phyloP scores from a whole-genome alignment of 768 basidiomycete species.

The Termitomyces sp. region DNA sequence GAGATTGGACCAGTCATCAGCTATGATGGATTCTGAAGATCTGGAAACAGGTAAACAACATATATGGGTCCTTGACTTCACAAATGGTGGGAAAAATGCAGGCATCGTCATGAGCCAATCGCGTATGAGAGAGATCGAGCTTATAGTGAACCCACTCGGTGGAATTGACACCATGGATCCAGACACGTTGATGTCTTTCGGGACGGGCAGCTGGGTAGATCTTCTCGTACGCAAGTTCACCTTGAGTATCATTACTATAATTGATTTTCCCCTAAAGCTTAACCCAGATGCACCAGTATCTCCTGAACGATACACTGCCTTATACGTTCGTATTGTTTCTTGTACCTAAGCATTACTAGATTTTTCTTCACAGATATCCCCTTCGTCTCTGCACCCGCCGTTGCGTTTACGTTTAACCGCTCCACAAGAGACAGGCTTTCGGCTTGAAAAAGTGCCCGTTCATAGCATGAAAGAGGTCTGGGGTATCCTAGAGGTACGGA shows the following conservation, averaged over 20 bases:
- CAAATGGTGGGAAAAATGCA: constrained; percentile 39
- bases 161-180: constrained; percentile 36
- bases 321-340: constrained; percentile 50
- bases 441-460: constrained; percentile 67
- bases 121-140: constrained; percentile 68
- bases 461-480: constrained; percentile 69
- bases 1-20: constrained; percentile 23
- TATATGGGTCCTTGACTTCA: constrained; percentile 73
- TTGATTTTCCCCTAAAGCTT: constrained; percentile 33
- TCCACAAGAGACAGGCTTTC: constrained; percentile 73
- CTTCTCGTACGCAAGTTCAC: constrained; percentile 39
- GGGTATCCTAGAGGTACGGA: constrained; percentile 63
- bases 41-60: constrained; percentile 21
- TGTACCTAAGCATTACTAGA: background rate
- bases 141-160: constrained; percentile 51
- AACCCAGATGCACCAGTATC: constrained; percentile 42
- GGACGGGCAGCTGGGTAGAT: constrained; percentile 60
- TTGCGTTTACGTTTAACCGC: constrained; percentile 59
- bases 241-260: constrained; percentile 2
- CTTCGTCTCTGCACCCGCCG: constrained; percentile 62
- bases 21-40: constrained; percentile 13
- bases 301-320: constrained; percentile 60
- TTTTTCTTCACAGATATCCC: constrained; percentile 45
- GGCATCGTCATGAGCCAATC: constrained; percentile 73
- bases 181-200: constrained; percentile 41